A percentile compares a stretch with the other conserved stretches of the same genome.
phyloP scores from a whole-genome alignment of 306 rosid genomes.

The Crotalaria pallida region DNA sequence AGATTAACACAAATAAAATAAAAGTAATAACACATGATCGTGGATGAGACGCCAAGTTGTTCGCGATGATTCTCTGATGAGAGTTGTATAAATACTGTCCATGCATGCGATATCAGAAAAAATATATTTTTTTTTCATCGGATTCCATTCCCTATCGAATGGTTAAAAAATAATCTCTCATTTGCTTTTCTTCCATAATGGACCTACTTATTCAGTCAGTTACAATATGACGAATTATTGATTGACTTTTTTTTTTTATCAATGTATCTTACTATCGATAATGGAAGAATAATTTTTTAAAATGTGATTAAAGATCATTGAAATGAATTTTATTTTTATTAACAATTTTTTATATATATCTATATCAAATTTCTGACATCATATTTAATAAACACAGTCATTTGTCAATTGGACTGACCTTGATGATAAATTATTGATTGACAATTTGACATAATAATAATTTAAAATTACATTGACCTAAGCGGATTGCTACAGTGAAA shows the following conservation, averaged over 20 bases:
- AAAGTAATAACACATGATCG: conserved; percentile 28
- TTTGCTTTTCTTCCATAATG: not conserved
- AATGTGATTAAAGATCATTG: too few relatives aligned
- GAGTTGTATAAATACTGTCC: not conserved
- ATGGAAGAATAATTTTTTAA: too few relatives aligned
- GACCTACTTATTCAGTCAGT: conserved; percentile 29
- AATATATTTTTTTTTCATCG: conserved; percentile 17
- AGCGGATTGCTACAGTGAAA: too few relatives aligned
- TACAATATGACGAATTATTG: conserved; percentile 7
- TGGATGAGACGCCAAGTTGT: conserved; percentile 62
- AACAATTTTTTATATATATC: too few relatives aligned
- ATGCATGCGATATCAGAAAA: conserved; percentile 5
- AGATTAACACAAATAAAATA: conserved; percentile 23
- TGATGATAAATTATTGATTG: too few relatives aligned
- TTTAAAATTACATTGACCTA: too few relatives aligned
- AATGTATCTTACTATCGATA: too few relatives aligned
- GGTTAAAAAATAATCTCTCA: conserved; percentile 2
- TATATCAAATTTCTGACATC: too few relatives aligned
- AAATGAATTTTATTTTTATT: too few relatives aligned
- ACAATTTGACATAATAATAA: too few relatives aligned
- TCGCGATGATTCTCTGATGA: conserved; percentile 41
- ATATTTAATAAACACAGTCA: too few relatives aligned
- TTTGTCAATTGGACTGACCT: too few relatives aligned
- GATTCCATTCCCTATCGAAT: conserved; percentile 50
- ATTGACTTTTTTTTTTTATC: conserved; percentile 3